Evolutionary conservation across 2,329 filamentous ascomycete species (phyloP).

Genomic region (Hirsutella minnesotensis): DNA sequence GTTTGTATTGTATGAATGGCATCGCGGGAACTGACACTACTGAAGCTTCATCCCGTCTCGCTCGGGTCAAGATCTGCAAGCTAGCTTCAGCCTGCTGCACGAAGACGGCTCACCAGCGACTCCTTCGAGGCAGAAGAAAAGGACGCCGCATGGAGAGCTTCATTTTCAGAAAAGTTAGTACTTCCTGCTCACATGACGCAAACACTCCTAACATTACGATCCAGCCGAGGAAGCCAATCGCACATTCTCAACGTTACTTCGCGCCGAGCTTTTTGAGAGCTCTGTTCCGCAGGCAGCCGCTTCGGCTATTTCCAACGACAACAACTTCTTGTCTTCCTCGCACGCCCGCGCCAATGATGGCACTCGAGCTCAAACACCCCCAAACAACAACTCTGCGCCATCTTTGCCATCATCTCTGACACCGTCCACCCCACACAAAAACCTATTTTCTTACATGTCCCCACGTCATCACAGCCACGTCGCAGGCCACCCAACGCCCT

Average conservation of each 20-base stretch:
- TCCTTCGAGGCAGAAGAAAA: conserved; percentile 73
- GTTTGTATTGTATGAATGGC: neutral
- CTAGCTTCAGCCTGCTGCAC: conserved; percentile 82
- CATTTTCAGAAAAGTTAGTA: conserved; percentile 86
- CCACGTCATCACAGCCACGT: conserved; percentile 57
- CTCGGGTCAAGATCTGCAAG: conserved; percentile 83
- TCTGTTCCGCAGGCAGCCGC: conserved; percentile 74
- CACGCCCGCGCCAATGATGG: conserved; percentile 49
- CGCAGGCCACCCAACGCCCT: conserved; percentile 76
- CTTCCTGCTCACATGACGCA: conserved; percentile 3
- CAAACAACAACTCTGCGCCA: conserved; percentile 48
- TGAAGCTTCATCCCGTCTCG: conserved; percentile 87
- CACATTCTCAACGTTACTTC: conserved; percentile 77
- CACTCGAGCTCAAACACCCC: conserved; percentile 70
- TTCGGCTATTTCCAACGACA: conserved; percentile 49
- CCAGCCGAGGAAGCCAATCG: conserved; percentile 85
- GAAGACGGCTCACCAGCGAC: conserved; percentile 90
- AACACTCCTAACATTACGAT: too few species aligned
- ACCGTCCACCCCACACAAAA: conserved; percentile 93
- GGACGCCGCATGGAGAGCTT: conserved; percentile 77
- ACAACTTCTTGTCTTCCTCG: conserved; percentile 33
- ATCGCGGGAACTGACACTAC: conserved; percentile 10
- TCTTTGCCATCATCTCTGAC: conserved; percentile 66
- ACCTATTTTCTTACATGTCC: conserved; percentile 86
- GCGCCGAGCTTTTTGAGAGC: conserved; percentile 84